These are phyloP conservation scores for Heliamphora exappendiculata DNA, from an alignment of 148 eudicot species.

Conservation along the genomic window DNA sequence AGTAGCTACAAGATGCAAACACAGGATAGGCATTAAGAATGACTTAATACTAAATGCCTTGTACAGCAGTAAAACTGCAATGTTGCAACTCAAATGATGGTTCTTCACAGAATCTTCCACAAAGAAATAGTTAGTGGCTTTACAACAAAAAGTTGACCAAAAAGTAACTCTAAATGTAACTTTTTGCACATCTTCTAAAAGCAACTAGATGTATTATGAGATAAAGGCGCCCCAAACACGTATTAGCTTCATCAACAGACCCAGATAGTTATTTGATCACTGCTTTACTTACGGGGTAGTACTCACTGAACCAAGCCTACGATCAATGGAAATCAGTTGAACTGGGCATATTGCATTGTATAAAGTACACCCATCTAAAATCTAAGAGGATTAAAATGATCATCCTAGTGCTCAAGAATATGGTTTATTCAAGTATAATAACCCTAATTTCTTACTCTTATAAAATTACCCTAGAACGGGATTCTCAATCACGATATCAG, in stretches of 20 bases:
- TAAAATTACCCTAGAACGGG: neutral
- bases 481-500: too few relatives aligned
- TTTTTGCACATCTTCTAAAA: neutral
- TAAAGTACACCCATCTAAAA: too few relatives aligned
- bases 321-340: too few relatives aligned
- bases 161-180: neutral
- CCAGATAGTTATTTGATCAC: neutral
- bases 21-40: neutral
- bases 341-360: too few relatives aligned
- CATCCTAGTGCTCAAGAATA: neutral
- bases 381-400: neutral
- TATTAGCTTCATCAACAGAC: neutral
- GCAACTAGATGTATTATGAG: neutral
- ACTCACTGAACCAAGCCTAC: too few relatives aligned
- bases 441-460: neutral
- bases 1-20: neutral
- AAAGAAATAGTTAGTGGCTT: neutral
- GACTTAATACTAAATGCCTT: neutral
- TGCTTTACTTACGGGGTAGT: neutral
- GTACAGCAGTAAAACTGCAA: neutral
- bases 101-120: neutral
- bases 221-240: neutral
- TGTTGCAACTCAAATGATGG: neutral
- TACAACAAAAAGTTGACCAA: neutral
- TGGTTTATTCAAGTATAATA: neutral